Conservation (phyloP, 208 protist species). For the Vickermania ingenoplastis region DNA sequence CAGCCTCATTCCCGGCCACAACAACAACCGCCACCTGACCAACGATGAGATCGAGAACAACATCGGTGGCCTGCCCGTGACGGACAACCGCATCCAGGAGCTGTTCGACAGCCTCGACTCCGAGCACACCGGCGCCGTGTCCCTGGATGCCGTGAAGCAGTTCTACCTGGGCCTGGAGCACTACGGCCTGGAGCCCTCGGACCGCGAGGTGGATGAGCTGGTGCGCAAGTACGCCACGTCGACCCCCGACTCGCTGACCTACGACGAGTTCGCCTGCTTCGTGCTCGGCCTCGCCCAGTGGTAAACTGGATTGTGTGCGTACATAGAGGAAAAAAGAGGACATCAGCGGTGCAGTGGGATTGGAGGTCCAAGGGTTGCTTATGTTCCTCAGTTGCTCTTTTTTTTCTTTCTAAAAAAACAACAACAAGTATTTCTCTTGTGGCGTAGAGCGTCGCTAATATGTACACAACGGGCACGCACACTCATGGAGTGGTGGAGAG, state of each 20-base stretch:
- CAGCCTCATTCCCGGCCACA: conserved; percentile 33
- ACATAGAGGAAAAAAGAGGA: too few species aligned
- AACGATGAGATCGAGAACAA: conserved; percentile 60
- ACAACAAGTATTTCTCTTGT: too few species aligned
- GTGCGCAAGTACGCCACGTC: conserved; percentile 36
- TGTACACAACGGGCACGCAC: too few species aligned
- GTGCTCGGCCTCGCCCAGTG: conserved; percentile 53
- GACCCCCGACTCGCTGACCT: conserved; percentile 34
- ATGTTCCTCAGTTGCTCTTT: too few species aligned
- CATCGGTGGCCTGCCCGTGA: conserved; percentile 54
- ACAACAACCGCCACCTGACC: conserved; percentile 51
- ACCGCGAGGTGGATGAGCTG: conserved; percentile 30
- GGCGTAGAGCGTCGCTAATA: too few species aligned
- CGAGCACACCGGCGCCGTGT: conserved; percentile 32
- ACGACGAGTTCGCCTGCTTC: conserved; percentile 63
- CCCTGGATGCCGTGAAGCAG: conserved; percentile 29
- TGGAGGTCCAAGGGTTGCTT: too few species aligned
- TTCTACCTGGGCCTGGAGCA: conserved; percentile 51
- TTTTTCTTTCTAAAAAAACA: too few species aligned
- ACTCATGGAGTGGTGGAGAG: too few species aligned
- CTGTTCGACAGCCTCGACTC: conserved; percentile 50
- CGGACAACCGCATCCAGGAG: conserved; percentile 41
- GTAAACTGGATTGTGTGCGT: conserved; percentile 11
- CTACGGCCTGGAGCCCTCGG: conserved; percentile 42
- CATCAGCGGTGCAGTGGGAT: too few species aligned